Conservation (phyloP, 176 grass and related monocot genomes). For the Saccharum spontaneum region DNA sequence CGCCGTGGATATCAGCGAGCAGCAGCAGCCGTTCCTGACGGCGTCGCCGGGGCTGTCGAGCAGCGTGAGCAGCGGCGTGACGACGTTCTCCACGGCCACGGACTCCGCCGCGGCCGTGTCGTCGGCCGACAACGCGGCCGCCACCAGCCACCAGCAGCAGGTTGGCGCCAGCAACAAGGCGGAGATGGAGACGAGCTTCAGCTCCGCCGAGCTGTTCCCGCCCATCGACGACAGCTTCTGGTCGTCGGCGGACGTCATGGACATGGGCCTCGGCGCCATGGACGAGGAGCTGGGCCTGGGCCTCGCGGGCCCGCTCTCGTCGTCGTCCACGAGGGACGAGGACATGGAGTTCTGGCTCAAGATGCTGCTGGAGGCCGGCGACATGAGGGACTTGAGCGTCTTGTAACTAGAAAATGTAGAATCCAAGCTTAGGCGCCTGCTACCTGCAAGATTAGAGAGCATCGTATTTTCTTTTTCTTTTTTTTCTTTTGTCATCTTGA, state of each 20-base stretch:
- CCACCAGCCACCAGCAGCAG: background rate
- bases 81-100: slow-evolving; percentile 37
- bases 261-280: slow-evolving; percentile 28
- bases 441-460: background rate
- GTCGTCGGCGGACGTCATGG: slow-evolving; percentile 40
- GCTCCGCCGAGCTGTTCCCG: slow-evolving; percentile 7
- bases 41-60: slow-evolving; percentile 35
- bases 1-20: background rate
- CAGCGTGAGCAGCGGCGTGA: slow-evolving; percentile 41
- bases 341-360: slow-evolving; percentile 67
- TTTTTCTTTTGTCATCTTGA: too few species aligned
- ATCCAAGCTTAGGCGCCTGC: background rate
- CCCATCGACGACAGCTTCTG: slow-evolving; percentile 58
- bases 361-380: slow-evolving; percentile 48
- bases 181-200: slow-evolving; percentile 32
- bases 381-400: slow-evolving; percentile 35
- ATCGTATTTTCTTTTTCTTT: background rate
- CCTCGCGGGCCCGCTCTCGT: background rate
- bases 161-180: background rate
- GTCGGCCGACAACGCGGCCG: slow-evolving; percentile 19
- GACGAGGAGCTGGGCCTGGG: slow-evolving; percentile 27
- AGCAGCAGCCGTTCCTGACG: background rate
- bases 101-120: slow-evolving; percentile 23
- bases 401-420: slow-evolving; percentile 14
- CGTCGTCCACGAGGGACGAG: slow-evolving; percentile 32